Base-by-base conservation (phyloP, 2,329 filamentous ascomycete species). In the Dactylonectria macrodidyma region DNA sequence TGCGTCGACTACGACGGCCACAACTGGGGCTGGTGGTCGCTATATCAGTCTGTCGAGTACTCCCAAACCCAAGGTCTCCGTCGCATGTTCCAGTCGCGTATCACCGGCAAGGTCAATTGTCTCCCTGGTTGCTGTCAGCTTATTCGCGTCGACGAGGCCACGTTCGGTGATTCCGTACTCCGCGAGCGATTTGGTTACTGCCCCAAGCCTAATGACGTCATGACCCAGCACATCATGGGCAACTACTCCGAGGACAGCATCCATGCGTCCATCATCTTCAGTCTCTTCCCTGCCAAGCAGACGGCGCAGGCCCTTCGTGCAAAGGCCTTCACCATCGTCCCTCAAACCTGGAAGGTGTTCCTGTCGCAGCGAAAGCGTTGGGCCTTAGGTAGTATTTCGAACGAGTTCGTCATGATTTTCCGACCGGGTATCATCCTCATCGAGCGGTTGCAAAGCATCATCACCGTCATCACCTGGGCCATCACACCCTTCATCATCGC, bases 221-320 rank as follows among this genome's bases (percentile, higher is more conserved):
- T 87, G 78, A 83, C 84, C 7, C 81, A 81, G 71, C 84, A 85
- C 58, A 84, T 87, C 69, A 84, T 85, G 73, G 84, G 83, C 12
- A 84, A 82, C 19, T 84, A 84, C 46, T 85, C 83, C 3, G 85
- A 87, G 65, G 85, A 86, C 59, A 82, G 83, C 52, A 86, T 86
- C 67, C 84, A 86, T 61, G 84, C 84, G 2, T 84, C 81, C 67
- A 81, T 85, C 68, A 84, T 86, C 70, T 83, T 86, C 60, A 84
- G 83, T 64, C 77, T 82, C 10, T 84, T 81, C 66, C 84, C 84
- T 0, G 72, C 81, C 26, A 82, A 81, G 34, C 80, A 81, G 55
- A 87, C 84, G 0, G 81, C 83, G 0, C 85, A 87, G 72, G 84
- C 84, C 0, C 78, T 87, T 2, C 78, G 79, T 0, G 84, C 85